Base-by-base conservation (phyloP, 2,329 filamentous ascomycete genomes). In the Bipolaris oryzae region DNA sequence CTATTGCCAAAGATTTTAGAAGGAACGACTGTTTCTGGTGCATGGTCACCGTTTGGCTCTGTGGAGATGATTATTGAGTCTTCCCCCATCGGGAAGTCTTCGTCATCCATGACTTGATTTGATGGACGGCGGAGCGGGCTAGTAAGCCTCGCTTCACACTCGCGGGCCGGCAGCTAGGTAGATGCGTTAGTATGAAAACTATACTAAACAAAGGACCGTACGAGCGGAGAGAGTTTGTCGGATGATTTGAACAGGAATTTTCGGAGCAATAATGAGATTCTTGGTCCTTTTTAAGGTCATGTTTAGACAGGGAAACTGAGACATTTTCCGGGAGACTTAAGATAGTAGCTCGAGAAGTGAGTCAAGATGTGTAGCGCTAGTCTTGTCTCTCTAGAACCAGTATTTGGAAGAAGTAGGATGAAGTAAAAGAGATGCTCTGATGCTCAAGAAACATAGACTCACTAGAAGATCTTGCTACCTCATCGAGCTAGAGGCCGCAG, bases 31-130 rank as follows among this genome's bases (percentile, higher is more conserved):
- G 71, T 74, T 35, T 61, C 57, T 31, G 57, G 47, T 37, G 53
- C 48, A 35, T 63, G 53, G 20, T 70, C 60, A 1, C 68, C 71
- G 51, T 75, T 75, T n/a, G 69, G 43, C 49, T 76, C 74, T 16
- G 73, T 75, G 10, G 73, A 69, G 20, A 49, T 52, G 23, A 73
- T 55, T 15, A 74, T 59, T 7, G 65, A 60, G 33, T 71, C 73
- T 16, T 72, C 71, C 13, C 61, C 68, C 67, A 74, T 74, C n/a
- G 60, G 49, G 38, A 64, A 66, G 52, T 74, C 71, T 18, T 64
- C 64, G 41, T 68, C 65, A 10, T 71, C 69, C 67, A 74, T 72
- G 28, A 49, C 57, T 58, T 49, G 45, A 50, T 54, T 48, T 42
- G 35, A 20, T n/a, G 47, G 42, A 20, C 11, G 47, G 42, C 41